Evolutionary conservation across 106 monocot genomes (phyloP), one percentile per base, ranked within the genome.

Genomic region (Apostasia shenzhenica): DNA sequence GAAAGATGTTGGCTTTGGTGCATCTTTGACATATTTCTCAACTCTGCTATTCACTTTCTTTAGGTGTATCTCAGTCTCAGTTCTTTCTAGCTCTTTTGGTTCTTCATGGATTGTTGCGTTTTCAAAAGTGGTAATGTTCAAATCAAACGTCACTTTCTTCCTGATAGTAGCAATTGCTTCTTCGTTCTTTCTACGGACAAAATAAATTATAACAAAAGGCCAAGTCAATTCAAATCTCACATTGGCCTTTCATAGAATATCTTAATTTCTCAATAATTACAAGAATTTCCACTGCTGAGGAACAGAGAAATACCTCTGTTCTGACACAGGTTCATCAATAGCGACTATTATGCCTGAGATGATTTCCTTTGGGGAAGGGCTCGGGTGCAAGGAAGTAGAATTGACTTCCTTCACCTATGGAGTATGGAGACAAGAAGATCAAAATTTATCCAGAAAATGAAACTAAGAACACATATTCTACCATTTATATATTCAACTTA

Each of bases 61-160:
- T 14, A 6, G 54, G 8, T 57, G 38, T 45, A 65, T 47, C 48
- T 53, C 66, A 12, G 60, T 69, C 13, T 73, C 63, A 0, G 49
- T 45, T 2, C 39, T 14, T 8, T 66, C 59, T 2, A 63, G 63
- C 2, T 78, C 54, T 4, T 3, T 51, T 2, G 48, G 7, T n/a
- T 63, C 70, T 37, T 63, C 74, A 3, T 38, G 45, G 12, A 14
- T 8, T 43, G 61, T 6, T 0, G 55, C 69, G 8, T 67, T 70
- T 12, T 79, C 83, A 61, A 82, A 84, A 4, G 82, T 85, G 56
- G 50, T 79, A 54, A 94, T 85, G 45, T 90, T 85, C 72, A 90
- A 43, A 79, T 94, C 82, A 57, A 94, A 94, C 5, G 90, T 90
- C 8, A 94, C 94, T 53, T 85, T 94, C 80, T 94, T 94, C 76